Evolutionary conservation across 2,329 filamentous ascomycete genomes (phyloP).

Genomic region (Dothistroma pini): DNA sequence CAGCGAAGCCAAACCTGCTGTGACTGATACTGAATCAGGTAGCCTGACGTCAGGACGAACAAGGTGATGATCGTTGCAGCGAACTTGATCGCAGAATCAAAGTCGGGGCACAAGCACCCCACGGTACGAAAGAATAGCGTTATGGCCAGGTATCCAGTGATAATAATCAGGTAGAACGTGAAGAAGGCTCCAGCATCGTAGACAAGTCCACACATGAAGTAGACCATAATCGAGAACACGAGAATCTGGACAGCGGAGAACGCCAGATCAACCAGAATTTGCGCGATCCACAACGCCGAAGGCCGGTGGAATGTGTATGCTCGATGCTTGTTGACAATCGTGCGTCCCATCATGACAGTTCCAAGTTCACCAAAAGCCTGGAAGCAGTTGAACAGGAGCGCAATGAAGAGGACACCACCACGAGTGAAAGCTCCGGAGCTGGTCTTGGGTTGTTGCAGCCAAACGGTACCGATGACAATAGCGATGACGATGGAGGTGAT

Average conservation of each 20-base stretch:
- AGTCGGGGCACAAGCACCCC: slow-evolving; percentile 71
- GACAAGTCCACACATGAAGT: slow-evolving; percentile 70
- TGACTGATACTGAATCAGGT: slow-evolving; percentile 73
- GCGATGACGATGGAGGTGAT: slow-evolving; percentile 67
- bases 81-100: slow-evolving; percentile 79
- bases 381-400: slow-evolving; percentile 82
- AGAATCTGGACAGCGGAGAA: slow-evolving; percentile 69
- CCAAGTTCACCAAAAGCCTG: slow-evolving; percentile 76
- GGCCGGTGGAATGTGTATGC: slow-evolving; percentile 80
- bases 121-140: slow-evolving; percentile 74
- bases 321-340: slow-evolving; percentile 79
- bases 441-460: slow-evolving; percentile 63
- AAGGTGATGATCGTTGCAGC: slow-evolving; percentile 74
- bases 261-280: slow-evolving; percentile 69
- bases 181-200: slow-evolving; percentile 74
- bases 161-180: slow-evolving; percentile 60
- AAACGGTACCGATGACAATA: slow-evolving; percentile 76
- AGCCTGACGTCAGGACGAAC: slow-evolving; percentile 78
- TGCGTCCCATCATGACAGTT: slow-evolving; percentile 69
- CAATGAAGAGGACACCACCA: slow-evolving; percentile 75
- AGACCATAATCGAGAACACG: slow-evolving; percentile 70
- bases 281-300: slow-evolving; percentile 76
- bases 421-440: slow-evolving; percentile 71
- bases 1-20: slow-evolving; percentile 74
- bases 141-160: slow-evolving; percentile 53